Evolutionary conservation across 176 grass and related monocot genomes (phyloP).

Genomic region (Avena atlantica): DNA sequence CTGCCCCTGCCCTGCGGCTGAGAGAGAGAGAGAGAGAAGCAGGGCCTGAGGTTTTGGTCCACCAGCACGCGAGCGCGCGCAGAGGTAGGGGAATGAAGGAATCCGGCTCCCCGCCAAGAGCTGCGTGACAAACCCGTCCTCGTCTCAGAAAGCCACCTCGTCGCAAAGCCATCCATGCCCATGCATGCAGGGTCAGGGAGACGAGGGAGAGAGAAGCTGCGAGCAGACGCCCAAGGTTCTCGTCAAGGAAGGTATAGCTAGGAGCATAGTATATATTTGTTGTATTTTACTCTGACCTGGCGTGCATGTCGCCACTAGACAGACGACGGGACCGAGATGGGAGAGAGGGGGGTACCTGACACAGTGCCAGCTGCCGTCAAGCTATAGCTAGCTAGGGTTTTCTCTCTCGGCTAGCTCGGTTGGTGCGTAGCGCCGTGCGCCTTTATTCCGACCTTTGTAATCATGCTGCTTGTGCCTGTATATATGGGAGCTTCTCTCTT

Average conservation of each 20-base stretch:
- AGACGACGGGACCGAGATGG: too few species aligned
- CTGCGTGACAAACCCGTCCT: conserved; percentile 65
- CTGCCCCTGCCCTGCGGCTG: too few species aligned
- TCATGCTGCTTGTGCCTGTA: conserved; percentile 42
- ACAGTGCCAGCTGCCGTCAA: conserved; percentile 56
- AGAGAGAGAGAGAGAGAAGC: conserved; percentile 8
- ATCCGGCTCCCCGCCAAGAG: conserved; percentile 71
- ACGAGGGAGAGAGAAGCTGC: neutral
- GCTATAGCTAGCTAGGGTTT: conserved; percentile 52
- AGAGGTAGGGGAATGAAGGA: conserved; percentile 21
- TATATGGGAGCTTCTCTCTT: conserved; percentile 27
- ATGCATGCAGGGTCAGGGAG: neutral
- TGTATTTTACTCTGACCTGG: neutral
- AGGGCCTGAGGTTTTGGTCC: neutral
- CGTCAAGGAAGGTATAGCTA: neutral
- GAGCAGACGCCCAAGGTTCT: neutral
- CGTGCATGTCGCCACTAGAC: neutral
- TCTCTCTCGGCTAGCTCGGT: conserved; percentile 11
- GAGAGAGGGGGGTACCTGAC: conserved; percentile 42
- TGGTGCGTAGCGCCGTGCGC: conserved; percentile 53
- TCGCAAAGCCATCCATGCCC: conserved; percentile 2
- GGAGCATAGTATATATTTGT: too few species aligned
- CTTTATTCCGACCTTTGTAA: conserved; percentile 52
- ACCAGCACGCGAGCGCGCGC: neutral
- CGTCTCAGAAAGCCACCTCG: conserved; percentile 57